These are phyloP conservation scores for Scheffersomyces ergatensis DNA, from an alignment of 805 yeast genomes.

Conservation along the genomic window DNA sequence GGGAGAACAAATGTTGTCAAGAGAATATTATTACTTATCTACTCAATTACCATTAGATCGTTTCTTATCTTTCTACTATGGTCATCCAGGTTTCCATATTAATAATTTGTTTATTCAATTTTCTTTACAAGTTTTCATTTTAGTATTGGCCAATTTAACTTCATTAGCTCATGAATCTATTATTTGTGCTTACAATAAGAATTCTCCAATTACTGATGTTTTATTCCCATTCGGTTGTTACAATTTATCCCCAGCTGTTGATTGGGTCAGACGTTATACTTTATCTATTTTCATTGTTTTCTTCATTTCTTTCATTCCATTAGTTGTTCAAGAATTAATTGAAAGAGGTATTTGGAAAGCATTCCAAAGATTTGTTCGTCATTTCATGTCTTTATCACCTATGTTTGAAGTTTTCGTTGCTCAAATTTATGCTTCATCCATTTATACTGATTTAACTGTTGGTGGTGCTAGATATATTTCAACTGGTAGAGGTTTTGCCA, in stretches of 20 bases:
- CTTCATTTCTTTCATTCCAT: conserved; percentile 70
- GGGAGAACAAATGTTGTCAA: conserved; percentile 84
- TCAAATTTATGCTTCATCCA: conserved; percentile 69
- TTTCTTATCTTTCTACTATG: conserved; percentile 76
- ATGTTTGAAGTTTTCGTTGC: conserved; percentile 79
- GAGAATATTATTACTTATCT: conserved; percentile 78
- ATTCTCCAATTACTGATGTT: conserved; percentile 59
- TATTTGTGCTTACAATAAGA: conserved; percentile 58
- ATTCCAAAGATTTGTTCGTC: conserved; percentile 58
- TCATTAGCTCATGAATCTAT: conserved; percentile 60
- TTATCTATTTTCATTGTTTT: conserved; percentile 74
- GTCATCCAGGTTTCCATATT: conserved; percentile 84
- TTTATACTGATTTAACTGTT: conserved; percentile 62
- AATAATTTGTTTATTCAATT: conserved; percentile 73
- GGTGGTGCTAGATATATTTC: conserved; percentile 85
- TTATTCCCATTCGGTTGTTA: conserved; percentile 69
- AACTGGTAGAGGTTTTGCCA: conserved; percentile 82
- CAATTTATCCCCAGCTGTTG: conserved; percentile 65
- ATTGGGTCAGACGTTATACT: conserved; percentile 73
- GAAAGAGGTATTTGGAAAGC: conserved; percentile 78
- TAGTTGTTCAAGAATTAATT: conserved; percentile 71
- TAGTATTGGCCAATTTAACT: conserved; percentile 63
- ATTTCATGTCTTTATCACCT: conserved; percentile 70
- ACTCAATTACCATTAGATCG: conserved; percentile 76
- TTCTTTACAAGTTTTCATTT: conserved; percentile 53